Percentiles rank a stretch among this genome's conserved stretches.
Conservation (phyloP, 768 basidiomycete species). For the Pisolithus sp. region DNA sequence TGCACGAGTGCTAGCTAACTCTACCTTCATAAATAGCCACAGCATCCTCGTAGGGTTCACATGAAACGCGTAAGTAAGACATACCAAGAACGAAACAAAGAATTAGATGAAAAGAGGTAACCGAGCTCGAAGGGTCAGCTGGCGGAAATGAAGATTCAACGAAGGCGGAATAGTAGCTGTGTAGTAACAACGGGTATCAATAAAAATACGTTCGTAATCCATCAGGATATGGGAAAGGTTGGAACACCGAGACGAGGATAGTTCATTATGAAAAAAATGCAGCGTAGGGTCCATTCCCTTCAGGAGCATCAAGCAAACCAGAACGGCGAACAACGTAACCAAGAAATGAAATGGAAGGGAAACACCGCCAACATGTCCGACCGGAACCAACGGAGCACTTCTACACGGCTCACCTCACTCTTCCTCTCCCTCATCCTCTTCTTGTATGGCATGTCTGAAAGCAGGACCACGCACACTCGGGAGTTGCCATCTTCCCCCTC, state of each 20-base stretch:
- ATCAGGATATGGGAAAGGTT: neutral
- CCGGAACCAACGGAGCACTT: neutral
- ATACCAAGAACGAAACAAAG: too few species aligned
- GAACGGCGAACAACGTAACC: neutral
- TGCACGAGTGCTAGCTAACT: too few species aligned
- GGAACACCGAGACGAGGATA: neutral
- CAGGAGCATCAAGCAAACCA: neutral
- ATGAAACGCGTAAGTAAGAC: too few species aligned
- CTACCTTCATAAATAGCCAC: too few species aligned
- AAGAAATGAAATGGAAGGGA: neutral
- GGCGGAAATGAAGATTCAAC: neutral
- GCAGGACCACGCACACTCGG: conserved; percentile 65
- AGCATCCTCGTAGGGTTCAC: too few species aligned
- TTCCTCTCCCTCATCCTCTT: conserved; percentile 84
- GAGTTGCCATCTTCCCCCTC: conserved; percentile 60
- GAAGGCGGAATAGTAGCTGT: neutral
- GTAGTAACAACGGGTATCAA: neutral
- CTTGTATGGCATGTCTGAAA: conserved; percentile 68
- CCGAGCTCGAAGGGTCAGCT: too few species aligned
- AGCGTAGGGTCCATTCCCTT: too few species aligned
- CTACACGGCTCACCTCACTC: conserved; percentile 29
- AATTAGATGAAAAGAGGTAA: too few species aligned
- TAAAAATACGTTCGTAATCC: neutral
- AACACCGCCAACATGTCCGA: neutral
- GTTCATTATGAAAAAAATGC: neutral